Evolutionary conservation across 1,284 basidiomycete genomes (phyloP), one percentile per base, ranked within the genome.

Genomic region (Waitea zeae): DNA sequence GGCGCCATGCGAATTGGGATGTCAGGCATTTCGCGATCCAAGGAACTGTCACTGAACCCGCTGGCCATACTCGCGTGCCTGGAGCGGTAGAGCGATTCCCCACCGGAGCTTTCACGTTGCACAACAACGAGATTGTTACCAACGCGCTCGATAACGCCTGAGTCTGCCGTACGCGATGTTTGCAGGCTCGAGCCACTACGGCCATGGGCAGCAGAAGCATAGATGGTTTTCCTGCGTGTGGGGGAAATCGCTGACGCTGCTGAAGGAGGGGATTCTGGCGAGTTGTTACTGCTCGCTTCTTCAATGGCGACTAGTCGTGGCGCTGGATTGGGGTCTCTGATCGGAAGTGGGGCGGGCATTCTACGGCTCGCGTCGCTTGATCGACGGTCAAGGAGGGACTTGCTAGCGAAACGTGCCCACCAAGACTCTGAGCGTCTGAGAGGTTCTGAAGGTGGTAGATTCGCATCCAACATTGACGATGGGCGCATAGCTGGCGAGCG

Each of bases 321-420:
- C 4, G 65, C 66, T 1, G 78, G 75, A 40, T 71, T 73, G 1
- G 78, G 79, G 49, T 84, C 80, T 27, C 76, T 65, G 48, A 82
- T 77, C 70, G 12, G 65, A 39, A 36, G 49, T 14, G 30, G 12
- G 24, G n/a, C 15, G 12, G 38, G 9, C 45, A 24, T 20, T 41
- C 39, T 13, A 29, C 38, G n/a, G 17, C 17, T 17, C 22, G 39
- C 39, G 27, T 48, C 48, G 31, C 52, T 48, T 17, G 50, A 48
- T 19, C 50, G 41, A 12, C 58, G 54, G 24, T 63, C 61, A 20
- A 64, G 49, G 3, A 65, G 40, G 1, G 63, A 51, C 3, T 59
- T 50, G 42, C 55, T 56, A 6, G 60, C 45, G 39, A 67, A 55
- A 14, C 61, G 53, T 5, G 49, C 41, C 65, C 65, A 67, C 64